Evolutionary conservation across 805 yeast genomes (phyloP), one percentile per base, ranked within the genome.

Genomic region (Lachancea sp.): DNA sequence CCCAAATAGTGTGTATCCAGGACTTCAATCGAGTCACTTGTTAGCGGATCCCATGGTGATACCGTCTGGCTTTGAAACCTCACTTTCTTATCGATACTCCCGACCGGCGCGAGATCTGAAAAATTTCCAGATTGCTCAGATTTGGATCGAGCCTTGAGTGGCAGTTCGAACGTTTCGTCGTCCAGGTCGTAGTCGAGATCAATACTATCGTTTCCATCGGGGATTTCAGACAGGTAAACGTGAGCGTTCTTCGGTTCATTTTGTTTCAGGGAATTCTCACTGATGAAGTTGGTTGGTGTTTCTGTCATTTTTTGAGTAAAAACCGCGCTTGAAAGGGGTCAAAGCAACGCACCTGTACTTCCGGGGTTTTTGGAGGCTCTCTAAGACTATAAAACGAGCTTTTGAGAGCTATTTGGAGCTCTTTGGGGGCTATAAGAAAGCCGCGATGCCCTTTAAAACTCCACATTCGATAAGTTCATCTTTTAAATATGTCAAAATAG

Each of bases 121-220:
- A 59, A 59, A 38, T 57, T 59, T 17, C 43, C 48, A 11, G 41
- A 45, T 4, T 51, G 55, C 9, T 52, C 34, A 8, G 51, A 22
- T 10, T 18, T 35, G 15, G 35, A 17, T 7, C 52, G 45, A 9
- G 55, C 39, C 40, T 53, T 60, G 22, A 60, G 45, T 4, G 65
- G 65, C 32, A 60, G 46, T 25, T 57, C 64, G 32, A 54, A 55
- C 7, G 50, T 44, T 25, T 35, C 38, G n/a, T 40, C 48, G 17
- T 46, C 48, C 16, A 50, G 49, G 20, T 46, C 46, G 34, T 31
- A 30, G 16, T 30, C 39, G 4, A 13, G 15, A 13, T 29, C 31
- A 22, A 22, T 22, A 13, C 31, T 32, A 15, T 32, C 35, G 11
- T 7, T 15, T 11, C 35, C 13, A 16, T 32, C 35, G 7, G 35